Evolutionary conservation across 768 basidiomycete species (phyloP).

Genomic region (Auriculariales sp.): DNA sequence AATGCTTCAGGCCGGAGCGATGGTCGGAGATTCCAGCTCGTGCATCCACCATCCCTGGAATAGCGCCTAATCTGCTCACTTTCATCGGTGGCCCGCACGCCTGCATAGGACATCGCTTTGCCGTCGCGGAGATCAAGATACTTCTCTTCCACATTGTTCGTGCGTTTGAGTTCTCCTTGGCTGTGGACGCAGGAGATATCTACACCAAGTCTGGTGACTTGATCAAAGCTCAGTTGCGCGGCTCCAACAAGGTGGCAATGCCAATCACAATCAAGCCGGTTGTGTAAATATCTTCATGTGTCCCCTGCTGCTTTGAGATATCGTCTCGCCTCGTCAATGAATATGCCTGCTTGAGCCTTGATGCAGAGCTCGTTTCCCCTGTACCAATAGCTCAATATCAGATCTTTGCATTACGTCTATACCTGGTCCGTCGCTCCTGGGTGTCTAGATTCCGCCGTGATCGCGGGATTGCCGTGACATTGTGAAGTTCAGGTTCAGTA

Average conservation of each 20-base stretch:
- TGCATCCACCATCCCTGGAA: conserved; percentile 28
- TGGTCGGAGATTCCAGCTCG: conserved; percentile 29
- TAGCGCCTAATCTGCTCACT: conserved; percentile 18
- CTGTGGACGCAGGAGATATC: background rate
- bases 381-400: too few relatives aligned
- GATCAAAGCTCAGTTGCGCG: background rate
- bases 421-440: too few relatives aligned
- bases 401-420: too few relatives aligned
- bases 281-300: too few relatives aligned
- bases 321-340: too few relatives aligned
- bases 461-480: too few relatives aligned
- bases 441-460: too few relatives aligned
- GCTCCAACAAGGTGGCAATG: background rate
- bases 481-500: too few relatives aligned
- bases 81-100: conserved; percentile 1
- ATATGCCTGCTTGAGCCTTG: too few relatives aligned
- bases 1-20: conserved; percentile 29
- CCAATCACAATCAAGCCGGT: background rate
- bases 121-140: conserved; percentile 1
- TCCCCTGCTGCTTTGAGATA: too few relatives aligned
- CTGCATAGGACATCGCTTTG: conserved; percentile 4
- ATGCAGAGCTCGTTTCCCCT: too few relatives aligned
- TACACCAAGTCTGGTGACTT: background rate
- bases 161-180: conserved; percentile 3
- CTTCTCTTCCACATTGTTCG: conserved; percentile 2